These are phyloP conservation scores for Hanseniaspora uvarum DNA, from an alignment of 1,139 yeast species.

Conservation along the genomic window DNA sequence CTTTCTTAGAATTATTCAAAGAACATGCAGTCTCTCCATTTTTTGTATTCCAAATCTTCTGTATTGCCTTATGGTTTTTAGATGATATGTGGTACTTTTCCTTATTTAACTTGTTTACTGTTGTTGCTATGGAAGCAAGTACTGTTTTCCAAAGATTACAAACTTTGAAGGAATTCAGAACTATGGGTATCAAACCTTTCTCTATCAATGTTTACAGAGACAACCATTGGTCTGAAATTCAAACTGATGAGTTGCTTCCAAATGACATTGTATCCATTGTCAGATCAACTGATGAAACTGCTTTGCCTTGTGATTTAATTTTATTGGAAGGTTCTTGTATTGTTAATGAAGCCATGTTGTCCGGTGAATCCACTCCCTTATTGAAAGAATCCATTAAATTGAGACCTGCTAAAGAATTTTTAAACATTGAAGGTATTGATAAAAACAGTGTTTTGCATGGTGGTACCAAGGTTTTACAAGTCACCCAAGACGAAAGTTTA, in stretches of 20 bases:
- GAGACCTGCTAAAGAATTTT: slow-evolving; percentile 60
- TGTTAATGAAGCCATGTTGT: slow-evolving; percentile 94
- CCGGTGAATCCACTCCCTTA: slow-evolving; percentile 96
- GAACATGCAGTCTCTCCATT: slow-evolving; percentile 99
- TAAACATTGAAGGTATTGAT: slow-evolving; percentile 74
- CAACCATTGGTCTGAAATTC: slow-evolving; percentile 55
- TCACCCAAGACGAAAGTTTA: slow-evolving; percentile 49
- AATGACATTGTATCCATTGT: slow-evolving; percentile 84
- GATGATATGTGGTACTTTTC: slow-evolving; percentile 97
- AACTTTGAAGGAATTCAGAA: slow-evolving; percentile 88
- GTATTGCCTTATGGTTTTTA: slow-evolving; percentile 91
- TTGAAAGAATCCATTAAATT: slow-evolving; percentile 81
- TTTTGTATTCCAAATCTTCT: slow-evolving; percentile 89
- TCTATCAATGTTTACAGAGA: slow-evolving; percentile 63
- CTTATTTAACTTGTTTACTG: slow-evolving; percentile 80
- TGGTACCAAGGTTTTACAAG: slow-evolving; percentile 94
- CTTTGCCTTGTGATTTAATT: slow-evolving; percentile 90
- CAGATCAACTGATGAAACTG: slow-evolving; percentile 82
- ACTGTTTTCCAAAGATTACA: slow-evolving; percentile 92
- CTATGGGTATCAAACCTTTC: slow-evolving; percentile 95
- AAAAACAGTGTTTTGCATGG: slow-evolving; percentile 86
- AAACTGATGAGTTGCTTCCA: slow-evolving; percentile 72
- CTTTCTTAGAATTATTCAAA: slow-evolving; percentile 78
- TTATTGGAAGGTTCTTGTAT: slow-evolving; percentile 81
- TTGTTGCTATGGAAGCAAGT: slow-evolving; percentile 85